A percentile compares a stretch with the other conserved stretches of the same genome.
phyloP scores from a whole-genome alignment of 768 basidiomycete species.

The Hericium erinaceus region DNA sequence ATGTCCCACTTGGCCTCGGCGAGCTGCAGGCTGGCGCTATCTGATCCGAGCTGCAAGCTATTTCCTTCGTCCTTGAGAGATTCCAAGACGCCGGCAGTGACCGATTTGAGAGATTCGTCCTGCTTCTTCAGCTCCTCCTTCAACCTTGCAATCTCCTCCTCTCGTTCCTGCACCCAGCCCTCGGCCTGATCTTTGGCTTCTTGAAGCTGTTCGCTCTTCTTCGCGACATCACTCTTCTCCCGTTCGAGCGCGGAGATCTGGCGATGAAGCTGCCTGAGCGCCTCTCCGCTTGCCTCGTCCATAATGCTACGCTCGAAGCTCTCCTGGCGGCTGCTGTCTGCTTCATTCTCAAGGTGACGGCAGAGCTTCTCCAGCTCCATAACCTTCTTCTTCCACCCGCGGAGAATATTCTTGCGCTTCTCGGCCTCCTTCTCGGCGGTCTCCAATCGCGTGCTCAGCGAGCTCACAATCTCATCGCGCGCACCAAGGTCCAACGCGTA shows the following conservation, averaged over 20 bases:
- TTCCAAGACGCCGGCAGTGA: slow-evolving; percentile 1
- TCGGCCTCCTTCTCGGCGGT: slow-evolving; percentile 54
- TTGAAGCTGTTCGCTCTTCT: slow-evolving; percentile 26
- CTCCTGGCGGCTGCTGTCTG: slow-evolving; percentile 76
- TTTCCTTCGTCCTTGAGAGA: slow-evolving; percentile 30
- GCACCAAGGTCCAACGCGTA: slow-evolving; percentile 69
- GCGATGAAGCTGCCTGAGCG: slow-evolving; percentile 68
- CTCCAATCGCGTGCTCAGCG: slow-evolving; percentile 44
- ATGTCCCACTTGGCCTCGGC: slow-evolving; percentile 40
- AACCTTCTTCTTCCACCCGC: slow-evolving; percentile 70
- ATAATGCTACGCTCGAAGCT: slow-evolving; percentile 77
- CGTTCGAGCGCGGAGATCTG: slow-evolving; percentile 71
- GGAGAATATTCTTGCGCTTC: slow-evolving; percentile 44
- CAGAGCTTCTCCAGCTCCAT: slow-evolving; percentile 62
- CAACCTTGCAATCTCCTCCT: slow-evolving; percentile 37
- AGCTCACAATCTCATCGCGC: slow-evolving; percentile 61
- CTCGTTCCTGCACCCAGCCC: slow-evolving; percentile 25
- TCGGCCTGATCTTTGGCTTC: slow-evolving; percentile 22
- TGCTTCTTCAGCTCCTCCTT: slow-evolving; percentile 27
- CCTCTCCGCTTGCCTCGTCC: slow-evolving; percentile 73
- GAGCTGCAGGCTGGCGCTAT: slow-evolving; percentile 11
- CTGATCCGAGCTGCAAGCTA: slow-evolving; percentile 18
- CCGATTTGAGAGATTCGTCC: slow-evolving; percentile 12
- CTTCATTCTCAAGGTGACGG: slow-evolving; percentile 71
- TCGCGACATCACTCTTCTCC: slow-evolving; percentile 42